Evolutionary conservation across 2,329 filamentous ascomycete genomes (phyloP).

Genomic region (Penicillium palitans): DNA sequence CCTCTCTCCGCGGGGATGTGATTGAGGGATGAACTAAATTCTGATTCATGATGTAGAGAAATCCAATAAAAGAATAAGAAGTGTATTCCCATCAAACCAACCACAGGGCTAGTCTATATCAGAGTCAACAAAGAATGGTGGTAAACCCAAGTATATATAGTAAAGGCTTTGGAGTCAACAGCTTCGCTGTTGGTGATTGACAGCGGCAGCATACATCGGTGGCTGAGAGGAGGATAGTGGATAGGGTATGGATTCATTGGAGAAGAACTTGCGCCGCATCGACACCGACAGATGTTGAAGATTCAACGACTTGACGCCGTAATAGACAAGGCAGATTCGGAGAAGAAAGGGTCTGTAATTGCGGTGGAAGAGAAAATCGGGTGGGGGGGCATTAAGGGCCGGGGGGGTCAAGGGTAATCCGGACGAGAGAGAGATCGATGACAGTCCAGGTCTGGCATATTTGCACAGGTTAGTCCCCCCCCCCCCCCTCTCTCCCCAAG

Average conservation of each 20-base stretch:
- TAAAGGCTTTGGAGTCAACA: conserved; percentile 22
- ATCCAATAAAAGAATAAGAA: conserved; percentile 7
- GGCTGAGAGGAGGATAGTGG: conserved; percentile 27
- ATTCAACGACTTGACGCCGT: conserved; percentile 32
- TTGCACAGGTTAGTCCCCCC: conserved; percentile 4
- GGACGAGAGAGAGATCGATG: conserved; percentile 26
- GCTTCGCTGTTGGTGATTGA: conserved; percentile 23
- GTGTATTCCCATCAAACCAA: conserved; percentile 8
- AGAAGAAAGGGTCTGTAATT: conserved; percentile 25
- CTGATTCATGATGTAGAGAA: conserved; percentile 17
- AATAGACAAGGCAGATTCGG: conserved; percentile 40
- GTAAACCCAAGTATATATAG: conserved; percentile 29
- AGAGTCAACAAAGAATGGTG: conserved; percentile 8
- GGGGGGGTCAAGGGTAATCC: conserved; percentile 14
- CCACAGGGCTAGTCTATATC: conserved; percentile 16
- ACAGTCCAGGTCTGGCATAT: conserved; percentile 33
- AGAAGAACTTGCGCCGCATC: conserved; percentile 29
- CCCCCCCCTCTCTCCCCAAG: too few species aligned
- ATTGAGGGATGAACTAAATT: conserved; percentile 6
- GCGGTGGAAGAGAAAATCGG: conserved; percentile 26
- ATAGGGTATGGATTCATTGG: conserved; percentile 31
- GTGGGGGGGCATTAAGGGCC: conserved; percentile 22
- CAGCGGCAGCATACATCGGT: conserved; percentile 29
- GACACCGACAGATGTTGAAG: conserved; percentile 27
- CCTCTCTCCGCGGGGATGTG: conserved; percentile 15